phyloP scores from a whole-genome alignment of 345 rosid species.

The Aquilaria yunnanensis region DNA sequence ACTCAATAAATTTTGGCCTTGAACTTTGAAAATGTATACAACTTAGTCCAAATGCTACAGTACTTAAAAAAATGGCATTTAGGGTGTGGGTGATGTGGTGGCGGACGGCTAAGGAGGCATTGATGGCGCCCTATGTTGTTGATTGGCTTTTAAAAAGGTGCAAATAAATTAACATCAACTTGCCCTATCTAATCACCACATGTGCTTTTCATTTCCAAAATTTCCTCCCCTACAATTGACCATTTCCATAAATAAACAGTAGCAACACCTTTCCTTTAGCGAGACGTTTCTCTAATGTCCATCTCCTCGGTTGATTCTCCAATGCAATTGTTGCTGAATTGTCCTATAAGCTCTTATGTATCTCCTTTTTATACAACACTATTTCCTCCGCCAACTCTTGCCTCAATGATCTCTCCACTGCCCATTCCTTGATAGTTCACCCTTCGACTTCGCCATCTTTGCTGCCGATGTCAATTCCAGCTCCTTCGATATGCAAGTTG shows the following conservation, averaged over 20 bases:
- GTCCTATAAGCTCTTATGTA: slow-evolving; percentile 30
- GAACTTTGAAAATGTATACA: too few species aligned
- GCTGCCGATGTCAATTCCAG: slow-evolving; percentile 2
- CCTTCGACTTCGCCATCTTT: slow-evolving; percentile 10
- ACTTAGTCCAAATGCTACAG: too few species aligned
- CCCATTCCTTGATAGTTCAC: slow-evolving; percentile 29
- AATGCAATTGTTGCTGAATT: slow-evolving; percentile 20
- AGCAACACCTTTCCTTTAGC: slow-evolving; percentile 22
- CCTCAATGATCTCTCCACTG: slow-evolving; percentile 40
- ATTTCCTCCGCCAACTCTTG: slow-evolving; percentile 8
- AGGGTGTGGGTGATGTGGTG: too few species aligned
- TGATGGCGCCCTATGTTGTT: too few species aligned
- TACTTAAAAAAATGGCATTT: too few species aligned
- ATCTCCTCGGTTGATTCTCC: slow-evolving; percentile 10
- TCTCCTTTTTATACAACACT: slow-evolving; percentile 18
- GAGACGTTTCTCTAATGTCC: slow-evolving; percentile 25
- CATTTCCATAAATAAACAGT: slow-evolving; percentile 27
- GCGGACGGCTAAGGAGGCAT: too few species aligned
- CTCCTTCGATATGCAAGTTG: slow-evolving; percentile 31
- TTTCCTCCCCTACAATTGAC: not conserved
- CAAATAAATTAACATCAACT: too few species aligned
- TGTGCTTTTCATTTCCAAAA: too few species aligned
- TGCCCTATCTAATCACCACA: too few species aligned
- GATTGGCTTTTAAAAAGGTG: too few species aligned
- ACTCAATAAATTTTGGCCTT: too few species aligned